Conservation (phyloP, 2,329 filamentous ascomycete species). For the Aurifilum marmelostoma region DNA sequence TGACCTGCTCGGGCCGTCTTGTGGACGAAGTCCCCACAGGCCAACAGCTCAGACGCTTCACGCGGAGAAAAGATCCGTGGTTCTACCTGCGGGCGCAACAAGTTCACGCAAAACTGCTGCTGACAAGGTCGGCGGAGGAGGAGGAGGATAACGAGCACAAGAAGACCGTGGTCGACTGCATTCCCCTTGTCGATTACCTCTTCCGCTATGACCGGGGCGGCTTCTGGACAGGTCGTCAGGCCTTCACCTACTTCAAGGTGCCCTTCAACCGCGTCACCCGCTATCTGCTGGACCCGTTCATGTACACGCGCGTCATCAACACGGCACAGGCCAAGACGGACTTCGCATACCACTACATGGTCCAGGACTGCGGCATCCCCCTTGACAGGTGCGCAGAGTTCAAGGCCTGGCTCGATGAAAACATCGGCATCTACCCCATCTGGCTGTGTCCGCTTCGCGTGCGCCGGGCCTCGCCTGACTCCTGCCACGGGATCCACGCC, state of each 20-base stretch:
- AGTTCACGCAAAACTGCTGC: slow-evolving; percentile 38
- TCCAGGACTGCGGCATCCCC: slow-evolving; percentile 65
- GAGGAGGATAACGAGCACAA: too few relatives aligned
- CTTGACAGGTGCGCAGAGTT: slow-evolving; percentile 48
- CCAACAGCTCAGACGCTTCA: slow-evolving; percentile 50
- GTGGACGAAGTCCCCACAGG: slow-evolving; percentile 49
- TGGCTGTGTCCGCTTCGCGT: slow-evolving; percentile 60
- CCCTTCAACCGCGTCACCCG: slow-evolving; percentile 69
- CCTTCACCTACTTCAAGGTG: slow-evolving; percentile 65
- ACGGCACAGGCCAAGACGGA: slow-evolving; percentile 19
- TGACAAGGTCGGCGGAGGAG: too few relatives aligned
- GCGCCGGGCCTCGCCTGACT: slow-evolving; percentile 45
- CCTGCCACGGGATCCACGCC: slow-evolving; percentile 52
- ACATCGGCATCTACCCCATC: slow-evolving; percentile 54
- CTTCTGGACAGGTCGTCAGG: slow-evolving; percentile 68
- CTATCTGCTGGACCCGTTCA: slow-evolving; percentile 62
- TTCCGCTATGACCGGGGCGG: slow-evolving; percentile 73
- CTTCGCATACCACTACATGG: slow-evolving; percentile 58
- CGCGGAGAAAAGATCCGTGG: slow-evolving; percentile 67
- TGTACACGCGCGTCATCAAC: slow-evolving; percentile 63
- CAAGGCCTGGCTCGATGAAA: slow-evolving; percentile 50
- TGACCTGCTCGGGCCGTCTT: slow-evolving; percentile 65
- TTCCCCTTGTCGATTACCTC: slow-evolving; percentile 68
- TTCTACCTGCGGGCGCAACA: slow-evolving; percentile 70
- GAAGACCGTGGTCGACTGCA: slow-evolving; percentile 41